phyloP scores from a whole-genome alignment of 257 asterid species.

The Solanum etuberosum region DNA sequence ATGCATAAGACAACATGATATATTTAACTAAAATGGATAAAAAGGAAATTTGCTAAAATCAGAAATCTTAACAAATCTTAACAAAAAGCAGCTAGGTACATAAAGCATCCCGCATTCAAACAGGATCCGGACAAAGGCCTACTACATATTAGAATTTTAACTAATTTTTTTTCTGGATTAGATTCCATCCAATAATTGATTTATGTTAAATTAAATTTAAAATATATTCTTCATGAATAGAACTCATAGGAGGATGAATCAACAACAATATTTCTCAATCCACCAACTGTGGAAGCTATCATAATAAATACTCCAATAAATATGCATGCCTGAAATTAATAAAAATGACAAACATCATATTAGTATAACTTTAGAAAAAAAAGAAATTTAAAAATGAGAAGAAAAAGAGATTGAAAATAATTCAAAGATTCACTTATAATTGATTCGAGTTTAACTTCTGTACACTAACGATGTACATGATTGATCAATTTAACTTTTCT shows the following conservation, averaged over 20 bases:
- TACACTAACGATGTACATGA: not conserved
- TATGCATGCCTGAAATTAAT: constrained; percentile 38
- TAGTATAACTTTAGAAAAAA: not conserved
- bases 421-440: not conserved
- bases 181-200: not conserved
- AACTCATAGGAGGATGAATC: constrained; percentile 72
- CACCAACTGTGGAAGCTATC: constrained; percentile 79
- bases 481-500: not conserved
- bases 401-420: not conserved
- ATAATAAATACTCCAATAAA: constrained; percentile 52
- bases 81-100: not conserved
- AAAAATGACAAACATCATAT: not conserved
- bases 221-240: constrained; percentile 29
- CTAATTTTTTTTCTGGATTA: not conserved
- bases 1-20: not conserved
- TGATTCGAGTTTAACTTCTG: not conserved
- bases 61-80: not conserved
- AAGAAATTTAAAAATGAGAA: not conserved
- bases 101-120: not conserved
- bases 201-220: not conserved
- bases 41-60: not conserved
- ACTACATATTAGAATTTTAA: not conserved
- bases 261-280: constrained; percentile 56
- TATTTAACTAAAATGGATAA: not conserved
- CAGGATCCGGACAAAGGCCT: not conserved